Evolutionary conservation across 768 basidiomycete genomes (phyloP).

Genomic region (Heimioporus sp.): DNA sequence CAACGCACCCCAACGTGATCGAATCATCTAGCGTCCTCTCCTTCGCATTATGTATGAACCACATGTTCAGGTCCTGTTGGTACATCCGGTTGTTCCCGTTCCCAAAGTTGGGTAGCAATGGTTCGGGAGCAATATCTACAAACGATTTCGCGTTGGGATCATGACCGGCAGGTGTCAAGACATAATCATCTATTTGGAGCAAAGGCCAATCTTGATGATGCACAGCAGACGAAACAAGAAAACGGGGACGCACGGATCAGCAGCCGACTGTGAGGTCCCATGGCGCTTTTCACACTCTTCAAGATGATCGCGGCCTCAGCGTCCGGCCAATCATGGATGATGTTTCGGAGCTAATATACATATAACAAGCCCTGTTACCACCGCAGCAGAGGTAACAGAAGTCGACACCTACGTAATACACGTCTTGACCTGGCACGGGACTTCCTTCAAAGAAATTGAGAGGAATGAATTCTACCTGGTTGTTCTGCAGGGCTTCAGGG

Average conservation of each 20-base stretch:
- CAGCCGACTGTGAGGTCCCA: constrained; percentile 30
- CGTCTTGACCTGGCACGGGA: constrained; percentile 18
- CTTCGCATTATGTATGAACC: constrained; percentile 38
- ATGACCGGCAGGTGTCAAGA: constrained; percentile 12
- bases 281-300: constrained; percentile 25
- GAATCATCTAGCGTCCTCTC: constrained; percentile 44
- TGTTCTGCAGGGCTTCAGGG: constrained; percentile 15
- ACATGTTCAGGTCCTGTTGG: constrained; percentile 47
- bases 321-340: constrained; percentile 38
- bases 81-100: constrained; percentile 40
- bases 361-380: no score
- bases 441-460: constrained; percentile 20
- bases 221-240: not conserved
- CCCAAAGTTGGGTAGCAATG: constrained; percentile 48
- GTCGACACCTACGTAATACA: constrained; percentile 21
- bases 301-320: constrained; percentile 31
- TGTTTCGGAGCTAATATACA: constrained; percentile 21
- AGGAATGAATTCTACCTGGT: constrained; percentile 14
- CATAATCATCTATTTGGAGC: constrained; percentile 19
- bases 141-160: constrained; percentile 2
- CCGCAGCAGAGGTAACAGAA: not conserved
- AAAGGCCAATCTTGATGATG: no score
- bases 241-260: constrained; percentile 30
- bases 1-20: constrained; percentile 31
- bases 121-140: constrained; percentile 38